phyloP scores from a whole-genome alignment of 306 rosid species.

The Lathyrus tuberosus region DNA sequence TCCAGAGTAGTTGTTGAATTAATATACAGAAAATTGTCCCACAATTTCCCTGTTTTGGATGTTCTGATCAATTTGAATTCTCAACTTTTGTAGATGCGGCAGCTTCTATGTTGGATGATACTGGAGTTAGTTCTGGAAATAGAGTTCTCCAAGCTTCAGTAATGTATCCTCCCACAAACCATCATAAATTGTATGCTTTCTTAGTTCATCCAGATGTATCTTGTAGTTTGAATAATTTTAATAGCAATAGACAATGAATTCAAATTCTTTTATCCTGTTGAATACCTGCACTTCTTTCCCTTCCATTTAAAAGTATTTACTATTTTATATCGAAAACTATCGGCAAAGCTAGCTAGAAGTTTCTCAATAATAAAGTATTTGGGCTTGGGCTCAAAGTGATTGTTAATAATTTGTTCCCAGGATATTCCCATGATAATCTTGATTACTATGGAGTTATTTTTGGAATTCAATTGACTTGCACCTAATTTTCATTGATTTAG shows the following conservation, averaged over 20 bases:
- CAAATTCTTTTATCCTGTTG: not conserved
- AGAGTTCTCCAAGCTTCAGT: conserved; percentile 54
- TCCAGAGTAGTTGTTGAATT: too few relatives aligned
- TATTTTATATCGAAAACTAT: conserved; percentile 4
- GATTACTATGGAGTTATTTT: too few relatives aligned
- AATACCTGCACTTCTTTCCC: not conserved
- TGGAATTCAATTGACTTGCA: too few relatives aligned
- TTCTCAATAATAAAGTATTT: conserved; percentile 17
- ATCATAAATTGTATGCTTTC: conserved; percentile 79
- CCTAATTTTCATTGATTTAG: too few relatives aligned
- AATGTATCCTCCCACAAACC: conserved; percentile 75
- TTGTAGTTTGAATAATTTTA: conserved; percentile 32
- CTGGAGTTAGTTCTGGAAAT: conserved; percentile 57
- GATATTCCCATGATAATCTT: too few relatives aligned
- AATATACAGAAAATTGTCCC: too few relatives aligned
- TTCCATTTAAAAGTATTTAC: not conserved
- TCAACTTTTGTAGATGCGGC: conserved; percentile 47
- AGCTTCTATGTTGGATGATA: conserved; percentile 54
- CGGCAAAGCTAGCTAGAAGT: not conserved
- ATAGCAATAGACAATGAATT: conserved; percentile 10
- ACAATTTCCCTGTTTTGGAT: not conserved
- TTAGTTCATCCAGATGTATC: conserved; percentile 41
- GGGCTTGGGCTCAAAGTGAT: conserved; percentile 19
- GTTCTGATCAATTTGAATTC: conserved; percentile 36
- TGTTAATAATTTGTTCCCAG: not conserved